These are phyloP conservation scores for Populus hybrid DNA, from an alignment of 441 rosid genomes.

Conservation along the genomic window DNA sequence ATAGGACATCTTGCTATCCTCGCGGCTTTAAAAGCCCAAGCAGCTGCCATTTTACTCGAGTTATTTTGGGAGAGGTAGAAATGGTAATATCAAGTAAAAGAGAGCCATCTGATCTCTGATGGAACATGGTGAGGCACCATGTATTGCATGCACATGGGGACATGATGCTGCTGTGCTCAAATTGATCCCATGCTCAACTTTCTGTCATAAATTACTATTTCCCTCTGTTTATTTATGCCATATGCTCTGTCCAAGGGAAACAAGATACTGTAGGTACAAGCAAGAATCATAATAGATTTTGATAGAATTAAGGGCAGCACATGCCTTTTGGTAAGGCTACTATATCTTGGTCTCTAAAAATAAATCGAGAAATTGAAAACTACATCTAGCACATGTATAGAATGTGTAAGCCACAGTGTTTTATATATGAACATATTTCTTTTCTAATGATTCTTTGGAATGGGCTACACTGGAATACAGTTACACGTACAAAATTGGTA, in stretches of 20 bases:
- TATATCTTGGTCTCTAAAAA: not conserved
- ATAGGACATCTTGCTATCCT: too few species aligned
- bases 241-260: not conserved
- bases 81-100: not conserved
- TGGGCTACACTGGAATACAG: constrained; percentile 14
- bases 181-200: not conserved
- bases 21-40: too few species aligned
- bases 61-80: not conserved
- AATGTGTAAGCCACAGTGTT: not conserved
- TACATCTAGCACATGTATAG: not conserved
- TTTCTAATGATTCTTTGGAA: constrained; percentile 4
- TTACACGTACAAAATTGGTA: constrained; percentile 36
- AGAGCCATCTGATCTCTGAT: not conserved
- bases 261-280: not conserved
- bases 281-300: not conserved
- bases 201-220: not conserved
- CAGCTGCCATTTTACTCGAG: not conserved
- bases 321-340: not conserved
- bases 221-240: not conserved
- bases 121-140: not conserved
- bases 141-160: not conserved
- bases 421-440: constrained; percentile 13
- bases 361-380: not conserved
- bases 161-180: not conserved
- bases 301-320: constrained; percentile 7